Conservation (phyloP, 768 basidiomycete species). For the Tylopilus intermedius region DNA sequence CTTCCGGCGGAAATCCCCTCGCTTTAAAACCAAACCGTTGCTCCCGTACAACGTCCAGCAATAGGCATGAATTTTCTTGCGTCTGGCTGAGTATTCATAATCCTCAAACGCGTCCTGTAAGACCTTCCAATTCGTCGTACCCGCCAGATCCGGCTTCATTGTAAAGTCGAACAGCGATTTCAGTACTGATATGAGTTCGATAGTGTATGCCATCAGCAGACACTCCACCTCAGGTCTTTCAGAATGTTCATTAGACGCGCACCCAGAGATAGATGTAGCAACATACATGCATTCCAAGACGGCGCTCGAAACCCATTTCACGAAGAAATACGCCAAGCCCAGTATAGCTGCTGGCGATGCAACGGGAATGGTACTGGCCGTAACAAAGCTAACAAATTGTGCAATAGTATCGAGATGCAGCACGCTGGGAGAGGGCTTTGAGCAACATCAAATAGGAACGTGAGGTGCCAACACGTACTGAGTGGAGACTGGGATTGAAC, state of each 20-base stretch:
- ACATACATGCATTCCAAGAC: neutral
- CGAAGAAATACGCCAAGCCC: conserved; percentile 1
- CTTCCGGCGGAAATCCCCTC: neutral
- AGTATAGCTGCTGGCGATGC: conserved; percentile 4
- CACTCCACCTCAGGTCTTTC: conserved; percentile 3
- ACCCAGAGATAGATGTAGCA: neutral
- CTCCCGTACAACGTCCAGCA: neutral
- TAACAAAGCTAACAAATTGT: conserved; percentile 2
- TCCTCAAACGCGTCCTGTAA: conserved; percentile 5
- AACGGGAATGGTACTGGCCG: neutral
- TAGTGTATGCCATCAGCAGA: conserved; percentile 1
- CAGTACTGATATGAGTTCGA: conserved; percentile 5
- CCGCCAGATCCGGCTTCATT: conserved; percentile 7
- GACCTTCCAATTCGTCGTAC: conserved; percentile 3
- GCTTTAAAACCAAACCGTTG: no score
- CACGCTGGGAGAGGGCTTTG: neutral
- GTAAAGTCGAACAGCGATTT: conserved; percentile 3
- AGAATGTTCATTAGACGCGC: neutral
- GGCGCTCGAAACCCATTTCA: conserved; percentile 4
- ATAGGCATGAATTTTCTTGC: neutral
- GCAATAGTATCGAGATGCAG: neutral
- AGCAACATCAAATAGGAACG: neutral
- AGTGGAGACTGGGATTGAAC: neutral
- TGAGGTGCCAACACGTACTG: neutral
- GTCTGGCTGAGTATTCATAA: neutral